Percentiles rank a stretch among this genome's conserved stretches.
Conservation (phyloP, 2,329 filamentous ascomycete species). For the Basipetospora chlamydospora region DNA sequence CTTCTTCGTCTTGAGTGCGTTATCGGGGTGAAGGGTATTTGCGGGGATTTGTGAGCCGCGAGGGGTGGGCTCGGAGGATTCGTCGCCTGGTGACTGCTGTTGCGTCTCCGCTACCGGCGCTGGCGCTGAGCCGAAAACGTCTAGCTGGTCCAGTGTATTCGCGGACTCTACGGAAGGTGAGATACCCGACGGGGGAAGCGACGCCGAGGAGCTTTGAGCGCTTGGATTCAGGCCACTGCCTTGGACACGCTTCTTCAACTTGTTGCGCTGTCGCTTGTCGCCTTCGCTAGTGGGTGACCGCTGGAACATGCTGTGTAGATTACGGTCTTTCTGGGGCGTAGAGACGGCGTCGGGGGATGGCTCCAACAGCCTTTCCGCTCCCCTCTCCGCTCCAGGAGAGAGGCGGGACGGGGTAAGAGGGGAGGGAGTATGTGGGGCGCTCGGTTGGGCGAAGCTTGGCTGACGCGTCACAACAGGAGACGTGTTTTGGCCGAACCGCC, state of each 20-base stretch:
- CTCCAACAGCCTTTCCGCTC: constrained; percentile 26
- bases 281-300: constrained; percentile 43
- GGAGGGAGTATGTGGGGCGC: no score
- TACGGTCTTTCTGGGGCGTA: constrained; percentile 52
- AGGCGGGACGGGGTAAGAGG: constrained; percentile 12
- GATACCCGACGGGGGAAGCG: constrained; percentile 36
- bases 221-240: constrained; percentile 53
- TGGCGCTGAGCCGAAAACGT: background rate
- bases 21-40: constrained; percentile 26
- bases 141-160: constrained; percentile 29
- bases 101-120: constrained; percentile 6
- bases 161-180: constrained; percentile 31
- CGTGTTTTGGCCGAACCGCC: constrained; percentile 41
- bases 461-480: constrained; percentile 8
- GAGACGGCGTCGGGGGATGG: constrained; percentile 21
- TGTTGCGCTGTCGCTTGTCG: constrained; percentile 67
- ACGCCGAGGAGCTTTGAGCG: constrained; percentile 79
- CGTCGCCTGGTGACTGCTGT: constrained; percentile 11
- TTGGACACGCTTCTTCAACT: constrained; percentile 66
- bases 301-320: constrained; percentile 55
- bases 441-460: constrained; percentile 17
- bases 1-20: constrained; percentile 28
- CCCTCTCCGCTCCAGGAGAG: constrained; percentile 2
- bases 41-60: constrained; percentile 28
- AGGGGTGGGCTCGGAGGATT: constrained; percentile 30